These are phyloP conservation scores for Euclidium syriacum DNA, from an alignment of 345 rosid species.

Conservation along the genomic window DNA sequence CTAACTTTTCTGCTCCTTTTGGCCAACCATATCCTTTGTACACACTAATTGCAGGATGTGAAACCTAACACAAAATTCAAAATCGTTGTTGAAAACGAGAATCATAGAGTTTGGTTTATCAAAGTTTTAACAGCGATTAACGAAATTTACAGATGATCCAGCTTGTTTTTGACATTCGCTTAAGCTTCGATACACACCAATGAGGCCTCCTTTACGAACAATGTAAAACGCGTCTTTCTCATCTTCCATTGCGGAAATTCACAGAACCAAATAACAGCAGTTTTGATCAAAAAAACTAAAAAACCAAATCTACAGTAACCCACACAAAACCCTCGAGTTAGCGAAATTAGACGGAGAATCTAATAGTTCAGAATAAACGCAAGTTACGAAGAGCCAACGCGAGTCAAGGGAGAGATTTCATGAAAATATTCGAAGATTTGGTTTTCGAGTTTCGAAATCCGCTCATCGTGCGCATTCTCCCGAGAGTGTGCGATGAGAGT, in stretches of 20 bases:
- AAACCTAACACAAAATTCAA: constrained; percentile 22
- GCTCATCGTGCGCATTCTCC: too few species aligned
- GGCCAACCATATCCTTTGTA: constrained; percentile 66
- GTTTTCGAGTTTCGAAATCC: too few species aligned
- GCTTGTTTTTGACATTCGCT: constrained; percentile 50
- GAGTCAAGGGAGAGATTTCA: too few species aligned
- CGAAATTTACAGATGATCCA: constrained; percentile 48
- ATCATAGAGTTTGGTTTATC: too few species aligned
- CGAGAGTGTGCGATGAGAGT: too few species aligned
- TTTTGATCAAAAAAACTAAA: background rate
- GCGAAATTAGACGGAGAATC: background rate
- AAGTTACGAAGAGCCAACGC: too few species aligned
- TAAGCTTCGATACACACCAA: constrained; percentile 57
- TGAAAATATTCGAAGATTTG: too few species aligned
- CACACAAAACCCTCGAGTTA: background rate
- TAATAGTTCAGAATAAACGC: too few species aligned
- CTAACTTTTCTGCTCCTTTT: constrained; percentile 42
- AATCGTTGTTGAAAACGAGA: background rate
- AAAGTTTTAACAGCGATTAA: background rate
- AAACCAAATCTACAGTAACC: background rate
- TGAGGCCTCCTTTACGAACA: constrained; percentile 58
- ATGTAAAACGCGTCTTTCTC: constrained; percentile 65
- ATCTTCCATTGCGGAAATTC: constrained; percentile 42
- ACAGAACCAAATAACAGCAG: background rate
- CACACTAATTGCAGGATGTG: constrained; percentile 49